phyloP scores from a whole-genome alignment of 352 stramenopile species.

The Globisporangium cylindrosporum region DNA sequence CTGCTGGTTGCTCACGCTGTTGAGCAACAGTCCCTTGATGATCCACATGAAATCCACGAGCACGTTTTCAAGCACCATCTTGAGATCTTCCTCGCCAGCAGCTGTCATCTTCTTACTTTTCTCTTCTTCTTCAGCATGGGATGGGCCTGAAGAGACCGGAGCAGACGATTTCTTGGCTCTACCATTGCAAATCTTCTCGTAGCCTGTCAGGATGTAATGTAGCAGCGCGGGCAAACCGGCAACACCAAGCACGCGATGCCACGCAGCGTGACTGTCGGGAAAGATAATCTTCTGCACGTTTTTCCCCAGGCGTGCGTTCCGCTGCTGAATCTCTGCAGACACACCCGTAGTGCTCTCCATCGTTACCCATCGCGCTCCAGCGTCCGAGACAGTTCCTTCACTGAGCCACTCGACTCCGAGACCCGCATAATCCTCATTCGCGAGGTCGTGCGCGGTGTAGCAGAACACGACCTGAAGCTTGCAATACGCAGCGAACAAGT shows the following conservation, averaged over 20 bases:
- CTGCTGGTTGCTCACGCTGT: constrained; percentile 50
- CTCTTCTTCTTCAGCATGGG: neutral
- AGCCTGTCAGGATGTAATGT: constrained; percentile 60
- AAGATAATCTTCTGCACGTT: constrained; percentile 46
- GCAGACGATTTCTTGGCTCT: neutral
- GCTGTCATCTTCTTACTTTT: neutral
- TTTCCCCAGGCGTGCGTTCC: constrained; percentile 60
- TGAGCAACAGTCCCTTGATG: constrained; percentile 61
- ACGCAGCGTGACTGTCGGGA: constrained; percentile 40
- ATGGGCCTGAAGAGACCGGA: neutral
- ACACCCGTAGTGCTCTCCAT: constrained; percentile 50
- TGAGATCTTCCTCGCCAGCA: constrained; percentile 8
- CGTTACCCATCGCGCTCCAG: constrained; percentile 59
- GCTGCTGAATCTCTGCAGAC: constrained; percentile 75
- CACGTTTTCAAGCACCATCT: constrained; percentile 38
- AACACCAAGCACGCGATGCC: constrained; percentile 57
- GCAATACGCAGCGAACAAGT: constrained; percentile 35
- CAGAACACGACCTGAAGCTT: constrained; percentile 76
- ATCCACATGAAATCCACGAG: constrained; percentile 67
- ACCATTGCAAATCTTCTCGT: constrained; percentile 27
- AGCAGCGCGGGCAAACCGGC: constrained; percentile 50
- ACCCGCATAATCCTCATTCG: constrained; percentile 56
- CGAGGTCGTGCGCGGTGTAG: constrained; percentile 59
- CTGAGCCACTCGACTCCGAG: constrained; percentile 69
- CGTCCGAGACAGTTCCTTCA: constrained; percentile 43